Evolutionary conservation across 345 rosid genomes (phyloP), one percentile per base, ranked within the genome.

Genomic region (Limnanthes douglasii): DNA sequence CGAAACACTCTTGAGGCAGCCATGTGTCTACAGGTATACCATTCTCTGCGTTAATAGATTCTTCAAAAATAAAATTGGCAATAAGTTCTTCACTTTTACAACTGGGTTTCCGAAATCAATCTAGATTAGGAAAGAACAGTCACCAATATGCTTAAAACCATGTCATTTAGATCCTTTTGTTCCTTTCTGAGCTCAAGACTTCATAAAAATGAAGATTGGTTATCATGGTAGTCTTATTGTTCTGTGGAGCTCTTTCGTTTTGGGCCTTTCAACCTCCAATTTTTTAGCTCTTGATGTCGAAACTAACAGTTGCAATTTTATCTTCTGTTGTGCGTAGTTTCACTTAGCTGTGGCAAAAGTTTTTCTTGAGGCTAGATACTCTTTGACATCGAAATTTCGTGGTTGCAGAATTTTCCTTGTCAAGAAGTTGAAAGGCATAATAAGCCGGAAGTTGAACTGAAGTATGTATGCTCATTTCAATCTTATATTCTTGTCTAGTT

Each of bases 391-490:
- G n/a, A n/a, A n/a, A n/a, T 39, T 9, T 62, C 20, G 7, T 59
- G 37, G 4, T 42, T 45, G 64, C 75, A 90, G 95, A 90, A 84
- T 48, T 90, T 90, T 58, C 98, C 98, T 37, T 90, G 98, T 63
- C 98, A 90, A 72, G 98, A 90, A 72, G 98, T 90, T 49, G 95
- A 90, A 53, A 72, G 98, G 72, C 95, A 90, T 69, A 90, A 90
- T 66, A 90, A 90, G 57, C 98, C 98, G 30, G 98, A 90, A 69
- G 92, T 80, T 61, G 98, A 90, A 61, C 73, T 90, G 9, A 84
- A 80, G 98, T 80, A 90, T 50, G 86, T 66, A 55, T 61, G 37
- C 40, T 19, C 15, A 33, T 46, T 45, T 21, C 39, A 38, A 21
- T 15, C 34, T 9, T 17, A 11, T 38, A 12, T 23, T 29, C 20